These are phyloP conservation scores for Pleurotus djamor DNA, from an alignment of 768 basidiomycete genomes.

Conservation along the genomic window DNA sequence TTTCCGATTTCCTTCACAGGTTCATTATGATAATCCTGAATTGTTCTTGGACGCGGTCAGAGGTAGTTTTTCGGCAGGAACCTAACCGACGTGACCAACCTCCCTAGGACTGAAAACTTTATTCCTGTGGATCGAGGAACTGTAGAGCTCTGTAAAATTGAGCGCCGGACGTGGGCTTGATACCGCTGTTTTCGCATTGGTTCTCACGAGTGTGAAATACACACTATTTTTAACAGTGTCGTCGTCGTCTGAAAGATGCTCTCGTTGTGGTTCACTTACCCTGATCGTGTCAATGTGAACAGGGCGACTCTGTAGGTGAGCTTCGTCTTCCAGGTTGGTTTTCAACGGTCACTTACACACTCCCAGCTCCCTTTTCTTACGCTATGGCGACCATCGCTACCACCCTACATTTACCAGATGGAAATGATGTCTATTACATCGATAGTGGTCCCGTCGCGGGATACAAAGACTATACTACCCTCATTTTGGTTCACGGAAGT, in stretches of 20 bases:
- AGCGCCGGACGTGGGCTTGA: no score
- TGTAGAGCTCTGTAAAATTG: no score
- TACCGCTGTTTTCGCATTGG: no score
- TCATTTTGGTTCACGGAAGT: slow-evolving; percentile 17
- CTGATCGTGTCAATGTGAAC: no score
- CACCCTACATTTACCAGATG: neutral
- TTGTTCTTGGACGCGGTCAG: neutral
- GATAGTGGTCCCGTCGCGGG: neutral
- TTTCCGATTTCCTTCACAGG: neutral
- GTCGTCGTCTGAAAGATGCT: neutral
- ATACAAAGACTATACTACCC: slow-evolving; percentile 14
- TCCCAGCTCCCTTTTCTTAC: neutral
- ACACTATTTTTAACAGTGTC: neutral
- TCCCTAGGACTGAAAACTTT: neutral
- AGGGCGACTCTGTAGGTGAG: no score
- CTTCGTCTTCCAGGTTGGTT: no score
- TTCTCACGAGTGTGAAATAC: neutral
- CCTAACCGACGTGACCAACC: neutral
- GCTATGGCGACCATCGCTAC: neutral
- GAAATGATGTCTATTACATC: slow-evolving; percentile 7
- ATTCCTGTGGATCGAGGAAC: no score
- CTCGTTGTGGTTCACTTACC: neutral
- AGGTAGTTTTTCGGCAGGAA: neutral
- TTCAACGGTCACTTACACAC: no score
- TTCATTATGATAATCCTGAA: neutral